Conservation (phyloP, 73 alveolate genomes). For the Paramecium pentaurelia region DNA sequence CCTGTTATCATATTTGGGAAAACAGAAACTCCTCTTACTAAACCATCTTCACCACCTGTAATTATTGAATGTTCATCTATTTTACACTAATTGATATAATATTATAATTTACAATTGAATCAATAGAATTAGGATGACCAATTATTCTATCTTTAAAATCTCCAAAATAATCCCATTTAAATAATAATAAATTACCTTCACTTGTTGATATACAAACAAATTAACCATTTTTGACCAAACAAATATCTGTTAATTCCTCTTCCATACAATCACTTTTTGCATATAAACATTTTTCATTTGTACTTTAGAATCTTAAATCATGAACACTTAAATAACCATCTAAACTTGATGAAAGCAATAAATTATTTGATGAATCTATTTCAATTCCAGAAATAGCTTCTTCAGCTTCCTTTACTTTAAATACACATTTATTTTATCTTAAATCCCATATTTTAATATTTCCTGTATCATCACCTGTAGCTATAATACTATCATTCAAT, state of each 20-base stretch:
- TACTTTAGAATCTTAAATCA: conserved; percentile 71
- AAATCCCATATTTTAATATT: conserved; percentile 78
- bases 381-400: conserved; percentile 75
- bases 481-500: conserved; percentile 56
- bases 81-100: conserved; percentile 53
- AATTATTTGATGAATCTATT: conserved; percentile 47
- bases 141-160: conserved; percentile 90
- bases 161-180: conserved; percentile 95
- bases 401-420: conserved; percentile 65
- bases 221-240: conserved; percentile 73
- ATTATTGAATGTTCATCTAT: conserved; percentile 88
- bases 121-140: conserved; percentile 89
- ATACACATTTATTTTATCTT: conserved; percentile 58
- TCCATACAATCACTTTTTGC: conserved; percentile 92
- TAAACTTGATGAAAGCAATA: conserved; percentile 72
- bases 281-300: conserved; percentile 71
- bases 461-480: conserved; percentile 86
- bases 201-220: conserved; percentile 82
- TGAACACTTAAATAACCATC: conserved; percentile 92
- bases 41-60: conserved; percentile 95
- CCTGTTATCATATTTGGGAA: conserved; percentile 85
- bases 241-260: conserved; percentile 84
- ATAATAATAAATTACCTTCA: conserved; percentile 85
- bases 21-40: conserved; percentile 85
- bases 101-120: conserved; percentile 67